phyloP scores from a whole-genome alignment of 306 rosid species.

The Fragaria vesca region DNA sequence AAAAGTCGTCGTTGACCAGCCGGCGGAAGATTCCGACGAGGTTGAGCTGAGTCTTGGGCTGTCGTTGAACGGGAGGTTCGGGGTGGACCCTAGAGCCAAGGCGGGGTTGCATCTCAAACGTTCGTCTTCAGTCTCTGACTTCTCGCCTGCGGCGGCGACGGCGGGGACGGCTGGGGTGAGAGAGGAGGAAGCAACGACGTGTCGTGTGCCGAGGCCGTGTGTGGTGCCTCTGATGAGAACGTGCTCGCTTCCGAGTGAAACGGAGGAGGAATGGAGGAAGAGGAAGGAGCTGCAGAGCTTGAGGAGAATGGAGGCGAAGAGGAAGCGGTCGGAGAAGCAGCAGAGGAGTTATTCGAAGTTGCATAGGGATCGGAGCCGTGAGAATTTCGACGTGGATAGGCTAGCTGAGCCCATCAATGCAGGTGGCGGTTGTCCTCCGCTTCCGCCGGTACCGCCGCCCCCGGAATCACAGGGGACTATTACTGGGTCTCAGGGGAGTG shows the following conservation, averaged over 20 bases:
- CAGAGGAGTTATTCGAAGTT: constrained; percentile 46
- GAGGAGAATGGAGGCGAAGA: constrained; percentile 68
- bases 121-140: constrained; percentile 58
- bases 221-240: constrained; percentile 44
- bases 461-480: constrained; percentile 32
- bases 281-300: constrained; percentile 76
- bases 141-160: background rate
- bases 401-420: background rate
- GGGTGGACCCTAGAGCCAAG: constrained; percentile 67
- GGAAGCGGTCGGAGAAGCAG: constrained; percentile 73
- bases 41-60: constrained; percentile 68
- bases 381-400: constrained; percentile 24
- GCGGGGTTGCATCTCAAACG: constrained; percentile 42
- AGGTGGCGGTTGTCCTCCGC: background rate
- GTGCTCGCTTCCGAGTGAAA: constrained; percentile 67
- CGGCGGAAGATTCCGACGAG: constrained; percentile 29
- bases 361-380: constrained; percentile 36
- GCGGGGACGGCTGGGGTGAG: background rate
- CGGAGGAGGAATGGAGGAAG: constrained; percentile 62
- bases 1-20: constrained; percentile 20
- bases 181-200: constrained; percentile 23
- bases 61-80: constrained; percentile 78
- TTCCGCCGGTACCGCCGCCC: constrained; percentile 19
- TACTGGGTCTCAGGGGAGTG: constrained; percentile 46
- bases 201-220: constrained; percentile 1